These are phyloP conservation scores for Gryganskiella cystojenkinii DNA, from an alignment of 192 early-diverging fungal species.

Conservation along the genomic window DNA sequence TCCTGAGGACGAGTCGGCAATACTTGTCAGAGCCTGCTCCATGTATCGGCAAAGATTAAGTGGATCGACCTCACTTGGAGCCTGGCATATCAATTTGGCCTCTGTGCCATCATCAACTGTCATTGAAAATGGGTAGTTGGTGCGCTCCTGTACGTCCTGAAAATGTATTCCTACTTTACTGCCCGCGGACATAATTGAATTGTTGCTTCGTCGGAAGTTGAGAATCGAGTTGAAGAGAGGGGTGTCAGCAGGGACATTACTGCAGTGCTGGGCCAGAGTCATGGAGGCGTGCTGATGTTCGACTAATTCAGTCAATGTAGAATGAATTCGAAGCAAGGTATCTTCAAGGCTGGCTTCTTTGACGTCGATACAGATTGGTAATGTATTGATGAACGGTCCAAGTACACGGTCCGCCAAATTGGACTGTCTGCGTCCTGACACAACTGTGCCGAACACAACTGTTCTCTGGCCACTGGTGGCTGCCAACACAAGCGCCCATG, in stretches of 20 bases:
- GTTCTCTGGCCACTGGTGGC: no score
- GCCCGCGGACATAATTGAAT: no score
- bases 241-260: background rate
- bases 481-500: no score
- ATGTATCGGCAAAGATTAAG: background rate
- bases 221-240: slow-evolving; percentile 2
- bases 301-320: no score
- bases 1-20: no score
- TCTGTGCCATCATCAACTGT: background rate
- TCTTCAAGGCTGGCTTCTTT: background rate
- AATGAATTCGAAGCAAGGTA: background rate
- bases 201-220: background rate
- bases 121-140: slow-evolving; percentile 15
- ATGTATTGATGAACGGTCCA: slow-evolving; percentile 6
- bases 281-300: no score
- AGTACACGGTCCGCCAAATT: background rate
- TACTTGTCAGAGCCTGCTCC: slow-evolving; percentile 1
- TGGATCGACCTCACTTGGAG: background rate
- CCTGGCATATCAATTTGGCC: background rate
- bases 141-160: background rate
- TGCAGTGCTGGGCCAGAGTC: slow-evolving; percentile 4
- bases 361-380: slow-evolving; percentile 1
- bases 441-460: no score
- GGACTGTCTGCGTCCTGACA: no score
- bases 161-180: background rate